Evolutionary conservation across 352 stramenopile genomes (phyloP).

Genomic region (Pythium vanterpoolii): DNA sequence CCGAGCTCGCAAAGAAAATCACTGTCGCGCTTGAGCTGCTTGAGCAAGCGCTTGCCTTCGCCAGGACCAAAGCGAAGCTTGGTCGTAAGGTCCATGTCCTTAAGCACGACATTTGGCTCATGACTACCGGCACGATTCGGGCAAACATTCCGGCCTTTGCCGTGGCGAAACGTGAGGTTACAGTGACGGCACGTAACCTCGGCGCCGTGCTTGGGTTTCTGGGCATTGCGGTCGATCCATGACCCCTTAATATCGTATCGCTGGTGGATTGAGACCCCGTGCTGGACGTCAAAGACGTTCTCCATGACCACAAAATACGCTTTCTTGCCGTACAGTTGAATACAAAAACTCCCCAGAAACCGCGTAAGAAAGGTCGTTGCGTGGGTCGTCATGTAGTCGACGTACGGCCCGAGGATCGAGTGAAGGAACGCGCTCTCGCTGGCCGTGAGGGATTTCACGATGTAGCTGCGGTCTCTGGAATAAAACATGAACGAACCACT

Average conservation of each 20-base stretch:
- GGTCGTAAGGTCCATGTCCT: slow-evolving; percentile 79
- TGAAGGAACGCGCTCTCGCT: slow-evolving; percentile 64
- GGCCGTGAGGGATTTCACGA: slow-evolving; percentile 74
- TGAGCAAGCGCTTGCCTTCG: slow-evolving; percentile 39
- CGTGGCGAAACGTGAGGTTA: slow-evolving; percentile 63
- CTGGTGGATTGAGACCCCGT: slow-evolving; percentile 73
- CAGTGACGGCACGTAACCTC: slow-evolving; percentile 69
- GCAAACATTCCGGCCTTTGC: slow-evolving; percentile 47
- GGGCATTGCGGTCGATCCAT: slow-evolving; percentile 75
- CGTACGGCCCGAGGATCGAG: slow-evolving; percentile 64
- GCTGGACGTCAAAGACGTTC: slow-evolving; percentile 84
- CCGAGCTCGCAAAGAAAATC: slow-evolving; percentile 64
- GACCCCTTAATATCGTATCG: slow-evolving; percentile 88
- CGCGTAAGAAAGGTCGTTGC: slow-evolving; percentile 69
- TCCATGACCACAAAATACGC: slow-evolving; percentile 88
- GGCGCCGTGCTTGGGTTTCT: slow-evolving; percentile 52
- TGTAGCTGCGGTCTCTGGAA: slow-evolving; percentile 65
- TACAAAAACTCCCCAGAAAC: slow-evolving; percentile 81
- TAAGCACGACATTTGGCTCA: slow-evolving; percentile 71
- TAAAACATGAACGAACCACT: slow-evolving; percentile 86
- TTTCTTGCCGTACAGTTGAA: slow-evolving; percentile 69
- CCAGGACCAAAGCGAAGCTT: slow-evolving; percentile 60
- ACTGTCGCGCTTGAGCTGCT: slow-evolving; percentile 65
- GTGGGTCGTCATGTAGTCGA: slow-evolving; percentile 50
- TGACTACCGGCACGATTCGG: slow-evolving; percentile 60